Percentiles rank a stretch among this genome's conserved stretches.
phyloP scores from a whole-genome alignment of 306 rosid genomes.

The Fagus crenata region DNA sequence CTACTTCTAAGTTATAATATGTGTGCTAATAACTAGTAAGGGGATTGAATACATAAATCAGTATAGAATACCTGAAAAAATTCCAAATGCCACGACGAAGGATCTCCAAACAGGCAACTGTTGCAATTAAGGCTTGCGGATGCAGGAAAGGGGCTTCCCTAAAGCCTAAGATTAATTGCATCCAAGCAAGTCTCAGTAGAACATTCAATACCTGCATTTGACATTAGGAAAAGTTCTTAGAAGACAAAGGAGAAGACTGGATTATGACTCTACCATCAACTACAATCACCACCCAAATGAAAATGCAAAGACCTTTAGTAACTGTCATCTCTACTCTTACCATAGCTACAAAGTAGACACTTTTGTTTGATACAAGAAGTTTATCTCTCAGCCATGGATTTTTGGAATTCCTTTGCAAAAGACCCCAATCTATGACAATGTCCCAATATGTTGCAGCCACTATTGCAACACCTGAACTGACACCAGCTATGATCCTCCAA shows the following conservation, averaged over 20 bases:
- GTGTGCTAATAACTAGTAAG: no score
- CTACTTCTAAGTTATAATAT: no score
- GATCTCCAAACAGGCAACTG: slow-evolving; percentile 71
- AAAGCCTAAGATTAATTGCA: slow-evolving; percentile 66
- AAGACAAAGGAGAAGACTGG: not conserved
- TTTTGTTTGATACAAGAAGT: slow-evolving; percentile 47
- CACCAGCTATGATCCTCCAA: slow-evolving; percentile 37
- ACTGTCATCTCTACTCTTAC: slow-evolving; percentile 17
- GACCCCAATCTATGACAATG: slow-evolving; percentile 62
- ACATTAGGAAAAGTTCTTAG: not conserved
- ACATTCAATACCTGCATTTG: slow-evolving; percentile 63
- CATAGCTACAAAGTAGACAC: slow-evolving; percentile 62
- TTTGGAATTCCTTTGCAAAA: slow-evolving; percentile 43
- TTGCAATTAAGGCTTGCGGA: slow-evolving; percentile 52
- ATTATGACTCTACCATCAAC: not conserved
- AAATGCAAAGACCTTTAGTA: no score
- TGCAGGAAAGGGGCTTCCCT: slow-evolving; percentile 58
- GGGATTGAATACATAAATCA: not conserved
- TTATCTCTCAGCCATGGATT: slow-evolving; percentile 78
- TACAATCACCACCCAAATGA: no score
- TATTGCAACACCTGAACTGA: slow-evolving; percentile 44
- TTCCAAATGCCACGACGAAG: slow-evolving; percentile 90
- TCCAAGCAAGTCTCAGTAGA: slow-evolving; percentile 65
- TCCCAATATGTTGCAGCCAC: slow-evolving; percentile 55
- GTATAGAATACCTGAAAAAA: slow-evolving; percentile 59